Conservation (phyloP, 345 rosid genomes). For the Turnera subulata region DNA sequence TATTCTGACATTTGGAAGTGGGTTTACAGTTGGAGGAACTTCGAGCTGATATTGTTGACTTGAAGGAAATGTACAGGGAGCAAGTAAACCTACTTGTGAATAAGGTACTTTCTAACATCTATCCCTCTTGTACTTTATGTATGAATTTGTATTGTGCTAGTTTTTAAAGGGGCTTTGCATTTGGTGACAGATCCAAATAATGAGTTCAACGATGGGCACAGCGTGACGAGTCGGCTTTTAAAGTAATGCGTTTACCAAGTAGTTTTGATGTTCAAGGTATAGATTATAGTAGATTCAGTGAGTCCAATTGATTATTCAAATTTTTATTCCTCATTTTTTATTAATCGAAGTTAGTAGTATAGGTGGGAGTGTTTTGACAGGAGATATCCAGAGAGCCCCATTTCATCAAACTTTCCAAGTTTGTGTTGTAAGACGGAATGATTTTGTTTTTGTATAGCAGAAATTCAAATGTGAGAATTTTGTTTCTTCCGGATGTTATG, state of each 20-base stretch:
- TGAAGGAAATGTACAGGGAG: constrained; percentile 99
- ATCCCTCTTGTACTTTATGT: background rate
- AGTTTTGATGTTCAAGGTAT: constrained; percentile 11
- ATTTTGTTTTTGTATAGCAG: constrained; percentile 30
- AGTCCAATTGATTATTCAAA: constrained; percentile 8
- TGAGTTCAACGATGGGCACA: constrained; percentile 37
- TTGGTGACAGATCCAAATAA: constrained; percentile 50
- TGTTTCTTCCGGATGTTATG: background rate
- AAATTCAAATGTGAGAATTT: background rate
- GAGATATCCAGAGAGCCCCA: background rate
- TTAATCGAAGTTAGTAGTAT: background rate
- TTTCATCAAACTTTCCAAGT: constrained; percentile 2
- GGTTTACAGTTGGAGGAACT: constrained; percentile 91
- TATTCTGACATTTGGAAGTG: constrained; percentile 16
- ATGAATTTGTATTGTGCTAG: background rate
- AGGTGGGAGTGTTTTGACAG: constrained; percentile 1
- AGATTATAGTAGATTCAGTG: constrained; percentile 12
- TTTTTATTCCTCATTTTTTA: constrained; percentile 4
- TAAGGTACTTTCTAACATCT: constrained; percentile 46
- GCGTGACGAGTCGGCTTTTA: constrained; percentile 8
- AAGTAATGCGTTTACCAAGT: background rate
- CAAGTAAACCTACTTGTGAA: constrained; percentile 97
- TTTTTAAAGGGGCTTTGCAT: too few species aligned
- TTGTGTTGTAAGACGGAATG: constrained; percentile 17
- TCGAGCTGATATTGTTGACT: constrained; percentile 85